These are phyloP conservation scores for Chlamydomonas sp. DNA, from an alignment of 139 green algal species.

Conservation along the genomic window DNA sequence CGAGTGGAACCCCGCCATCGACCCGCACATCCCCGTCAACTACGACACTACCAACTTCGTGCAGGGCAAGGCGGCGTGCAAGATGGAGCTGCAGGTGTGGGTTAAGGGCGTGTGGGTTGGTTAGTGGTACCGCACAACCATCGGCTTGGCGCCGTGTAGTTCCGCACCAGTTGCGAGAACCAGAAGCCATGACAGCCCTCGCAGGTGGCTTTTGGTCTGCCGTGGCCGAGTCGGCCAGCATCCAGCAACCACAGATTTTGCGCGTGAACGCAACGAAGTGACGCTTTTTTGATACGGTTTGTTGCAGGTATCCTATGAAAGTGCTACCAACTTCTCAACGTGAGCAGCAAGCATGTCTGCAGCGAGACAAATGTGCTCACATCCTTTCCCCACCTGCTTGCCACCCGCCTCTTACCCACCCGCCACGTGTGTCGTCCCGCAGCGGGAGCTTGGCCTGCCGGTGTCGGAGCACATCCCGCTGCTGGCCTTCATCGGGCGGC, in stretches of 20 bases:
- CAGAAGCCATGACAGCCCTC: no score
- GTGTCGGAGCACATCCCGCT: slow-evolving; percentile 69
- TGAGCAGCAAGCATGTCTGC: neutral
- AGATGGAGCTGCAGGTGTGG: slow-evolving; percentile 68
- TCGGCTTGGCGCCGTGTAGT: no score
- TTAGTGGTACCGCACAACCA: no score
- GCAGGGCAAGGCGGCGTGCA: slow-evolving; percentile 78
- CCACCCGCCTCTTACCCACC: neutral
- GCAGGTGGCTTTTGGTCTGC: no score
- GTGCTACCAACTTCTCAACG: neutral
- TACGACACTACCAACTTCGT: slow-evolving; percentile 64
- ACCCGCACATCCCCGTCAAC: slow-evolving; percentile 66
- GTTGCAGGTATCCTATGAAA: no score
- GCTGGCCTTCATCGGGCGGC: slow-evolving; percentile 82
- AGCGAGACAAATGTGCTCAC: neutral
- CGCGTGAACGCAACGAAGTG: no score
- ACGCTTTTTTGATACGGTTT: no score
- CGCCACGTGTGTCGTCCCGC: neutral
- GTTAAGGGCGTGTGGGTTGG: neutral
- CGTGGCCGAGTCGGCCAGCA: no score
- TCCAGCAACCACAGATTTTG: no score
- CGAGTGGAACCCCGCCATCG: slow-evolving; percentile 80
- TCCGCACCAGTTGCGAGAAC: no score
- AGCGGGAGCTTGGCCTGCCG: slow-evolving; percentile 77
- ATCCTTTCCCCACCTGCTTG: neutral